These are phyloP conservation scores for Termitomyces sp. DNA, from an alignment of 768 basidiomycete species.

Conservation along the genomic window DNA sequence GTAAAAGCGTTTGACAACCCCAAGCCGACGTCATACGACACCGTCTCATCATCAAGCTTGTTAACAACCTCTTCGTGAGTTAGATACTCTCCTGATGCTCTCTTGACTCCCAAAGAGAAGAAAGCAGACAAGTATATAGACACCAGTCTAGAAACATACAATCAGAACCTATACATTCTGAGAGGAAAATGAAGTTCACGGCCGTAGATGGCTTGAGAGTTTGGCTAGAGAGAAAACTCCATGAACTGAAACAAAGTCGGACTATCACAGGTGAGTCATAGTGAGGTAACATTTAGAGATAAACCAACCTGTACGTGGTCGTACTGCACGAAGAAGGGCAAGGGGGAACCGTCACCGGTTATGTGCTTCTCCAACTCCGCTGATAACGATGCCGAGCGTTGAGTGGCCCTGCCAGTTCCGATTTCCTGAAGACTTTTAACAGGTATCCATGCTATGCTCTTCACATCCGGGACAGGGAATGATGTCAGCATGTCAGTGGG, in stretches of 20 bases:
- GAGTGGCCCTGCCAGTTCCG: constrained; percentile 39
- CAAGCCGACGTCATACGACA: constrained; percentile 72
- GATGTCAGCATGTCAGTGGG: constrained; percentile 74
- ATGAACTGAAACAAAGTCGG: constrained; percentile 85
- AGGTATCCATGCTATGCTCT: constrained; percentile 90
- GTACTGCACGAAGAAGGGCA: constrained; percentile 91
- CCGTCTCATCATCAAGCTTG: constrained; percentile 85
- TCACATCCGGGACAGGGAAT: constrained; percentile 90
- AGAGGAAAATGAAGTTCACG: constrained; percentile 38
- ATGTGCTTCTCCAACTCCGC: constrained; percentile 58
- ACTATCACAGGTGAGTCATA: constrained; percentile 39
- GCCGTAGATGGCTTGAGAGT: constrained; percentile 70
- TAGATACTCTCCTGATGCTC: constrained; percentile 63
- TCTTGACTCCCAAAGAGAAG: constrained; percentile 81
- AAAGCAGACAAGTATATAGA: constrained; percentile 77
- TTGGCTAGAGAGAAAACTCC: constrained; percentile 73
- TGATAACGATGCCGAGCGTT: constrained; percentile 22
- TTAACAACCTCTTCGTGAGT: constrained; percentile 89
- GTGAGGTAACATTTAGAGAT: not conserved
- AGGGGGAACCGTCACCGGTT: constrained; percentile 53
- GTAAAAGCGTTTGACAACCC: constrained; percentile 64
- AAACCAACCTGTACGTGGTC: constrained; percentile 78
- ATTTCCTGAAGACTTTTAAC: constrained; percentile 60
- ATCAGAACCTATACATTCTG: constrained; percentile 3
- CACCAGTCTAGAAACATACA: constrained; percentile 49